Evolutionary conservation across 2,329 filamentous ascomycete species (phyloP), one percentile per base, ranked within the genome.

Genomic region (Chalaropsis thielavioides): DNA sequence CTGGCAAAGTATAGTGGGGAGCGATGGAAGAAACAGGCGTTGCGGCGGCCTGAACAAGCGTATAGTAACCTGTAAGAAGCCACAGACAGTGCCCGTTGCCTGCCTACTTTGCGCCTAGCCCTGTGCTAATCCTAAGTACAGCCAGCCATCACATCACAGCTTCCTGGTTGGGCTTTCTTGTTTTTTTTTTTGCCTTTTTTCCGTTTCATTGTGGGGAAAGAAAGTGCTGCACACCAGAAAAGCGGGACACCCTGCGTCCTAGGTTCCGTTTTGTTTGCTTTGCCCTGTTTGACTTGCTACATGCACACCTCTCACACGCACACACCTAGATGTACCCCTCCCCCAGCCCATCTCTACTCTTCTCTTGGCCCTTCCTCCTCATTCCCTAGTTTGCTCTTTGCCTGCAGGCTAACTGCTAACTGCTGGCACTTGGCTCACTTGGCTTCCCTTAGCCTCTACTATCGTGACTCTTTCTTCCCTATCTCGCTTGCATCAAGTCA

Each of bases 401-500:
- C 15, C 15, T 46, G 35, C 35, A 38, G n/a, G 43, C 15, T n/a
- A n/a, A 1, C 24, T 56, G 51, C 51, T 31, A 10, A 13, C 22
- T 19, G 15, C 22, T 58, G 5, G 17, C 54, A 11, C 46, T 51
- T 1, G 46, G 19, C 10, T 51, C 46, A 38, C 35, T 38, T 38
- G 35, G 35, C 35, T 15, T 51, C 24, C 19, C 46, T 51, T 51
- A 51, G 46, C 24, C 15, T 51, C 10, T 27, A 24, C 54, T 58
- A 58, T 58, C 27, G 54, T 58, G 54, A 58, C 54, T 58, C 54
- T 58, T 38, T 58, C 24, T 58, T 56, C 22, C 54, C 54, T 51
- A 51, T 27, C 46, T 24, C 15, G 19, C 3, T 51, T 22, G 46
- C 19, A 15, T 6, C 24, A 58, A 38, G 54, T n/a, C 27, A 10